A percentile compares a stretch with the other conserved stretches of the same genome.
Conservation (phyloP, 805 yeast species). For the Aciculoconidium aculeatum region DNA sequence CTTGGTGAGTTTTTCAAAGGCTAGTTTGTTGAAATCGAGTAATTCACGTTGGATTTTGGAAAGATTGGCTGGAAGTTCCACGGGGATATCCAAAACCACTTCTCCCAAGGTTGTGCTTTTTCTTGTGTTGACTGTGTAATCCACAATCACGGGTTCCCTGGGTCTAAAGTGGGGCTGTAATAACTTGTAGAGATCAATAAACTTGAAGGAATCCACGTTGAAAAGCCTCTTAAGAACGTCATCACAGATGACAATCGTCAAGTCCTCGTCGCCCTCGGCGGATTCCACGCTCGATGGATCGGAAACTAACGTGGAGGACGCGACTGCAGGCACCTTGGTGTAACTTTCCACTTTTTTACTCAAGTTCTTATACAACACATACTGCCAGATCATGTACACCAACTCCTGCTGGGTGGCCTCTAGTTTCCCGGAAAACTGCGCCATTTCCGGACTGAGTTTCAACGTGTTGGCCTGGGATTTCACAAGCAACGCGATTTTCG, state of each 20-base stretch:
- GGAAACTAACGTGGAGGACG: constrained; percentile 16
- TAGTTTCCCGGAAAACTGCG: constrained; percentile 64
- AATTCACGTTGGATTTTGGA: constrained; percentile 33
- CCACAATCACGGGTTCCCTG: constrained; percentile 70
- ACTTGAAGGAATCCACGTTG: constrained; percentile 49
- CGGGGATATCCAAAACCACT: constrained; percentile 63
- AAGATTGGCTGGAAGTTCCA: constrained; percentile 35
- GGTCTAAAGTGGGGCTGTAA: constrained; percentile 70
- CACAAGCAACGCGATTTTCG: constrained; percentile 56
- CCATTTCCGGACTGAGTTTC: constrained; percentile 56
- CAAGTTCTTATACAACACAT: constrained; percentile 62
- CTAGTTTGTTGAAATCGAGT: constrained; percentile 29
- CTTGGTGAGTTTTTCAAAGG: constrained; percentile 38
- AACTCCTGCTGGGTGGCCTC: constrained; percentile 86
- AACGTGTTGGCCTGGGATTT: constrained; percentile 64
- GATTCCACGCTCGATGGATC: constrained; percentile 11
- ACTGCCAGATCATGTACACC: constrained; percentile 75
- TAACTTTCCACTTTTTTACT: constrained; percentile 24
- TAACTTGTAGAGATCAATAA: constrained; percentile 67
- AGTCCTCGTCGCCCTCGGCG: constrained; percentile 25
- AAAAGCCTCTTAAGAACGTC: constrained; percentile 41
- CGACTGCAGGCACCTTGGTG: constrained; percentile 34
- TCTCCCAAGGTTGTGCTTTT: constrained; percentile 78
- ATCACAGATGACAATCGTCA: constrained; percentile 36
- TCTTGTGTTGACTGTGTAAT: constrained; percentile 72